A percentile compares a stretch with the other conserved stretches of the same genome.
Evolutionary conservation across 2,329 filamentous ascomycete genomes (phyloP).

Genomic region (Cytospora mali): DNA sequence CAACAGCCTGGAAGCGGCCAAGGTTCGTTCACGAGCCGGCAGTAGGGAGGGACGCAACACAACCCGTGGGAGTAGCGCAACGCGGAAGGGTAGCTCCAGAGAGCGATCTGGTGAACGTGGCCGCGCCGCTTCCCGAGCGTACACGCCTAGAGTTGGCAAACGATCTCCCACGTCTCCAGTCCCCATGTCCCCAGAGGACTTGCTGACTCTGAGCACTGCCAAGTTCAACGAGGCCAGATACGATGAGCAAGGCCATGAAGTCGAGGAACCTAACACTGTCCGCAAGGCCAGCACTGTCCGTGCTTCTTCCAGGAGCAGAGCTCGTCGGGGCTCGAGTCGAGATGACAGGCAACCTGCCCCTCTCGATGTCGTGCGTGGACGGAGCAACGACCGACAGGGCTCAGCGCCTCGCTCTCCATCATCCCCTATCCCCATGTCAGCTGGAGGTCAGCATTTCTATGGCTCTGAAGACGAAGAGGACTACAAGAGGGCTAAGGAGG

Average conservation of each 20-base stretch:
- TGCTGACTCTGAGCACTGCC: constrained; percentile 63
- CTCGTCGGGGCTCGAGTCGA: constrained; percentile 52
- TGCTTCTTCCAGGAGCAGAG: constrained; percentile 35
- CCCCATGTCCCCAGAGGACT: constrained; percentile 90
- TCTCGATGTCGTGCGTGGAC: constrained; percentile 57
- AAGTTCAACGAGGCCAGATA: constrained; percentile 36
- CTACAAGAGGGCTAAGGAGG: constrained; percentile 54
- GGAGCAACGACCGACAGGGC: constrained; percentile 62
- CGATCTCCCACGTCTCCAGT: constrained; percentile 89
- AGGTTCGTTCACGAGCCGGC: constrained; percentile 58
- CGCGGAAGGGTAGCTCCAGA: constrained; percentile 53
- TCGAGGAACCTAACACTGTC: constrained; percentile 47
- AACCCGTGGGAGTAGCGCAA: constrained; percentile 52
- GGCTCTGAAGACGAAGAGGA: constrained; percentile 69
- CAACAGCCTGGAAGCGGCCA: constrained; percentile 79
- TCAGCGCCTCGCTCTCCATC: constrained; percentile 72
- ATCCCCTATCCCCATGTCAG: constrained; percentile 77
- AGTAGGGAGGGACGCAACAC: constrained; percentile 51
- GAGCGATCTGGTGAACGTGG: constrained; percentile 73
- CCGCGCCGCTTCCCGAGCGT: constrained; percentile 66
- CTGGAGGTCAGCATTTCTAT: constrained; percentile 51
- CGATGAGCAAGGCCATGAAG: constrained; percentile 33
- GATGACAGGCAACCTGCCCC: constrained; percentile 48
- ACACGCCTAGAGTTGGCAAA: constrained; percentile 69
- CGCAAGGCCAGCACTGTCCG: constrained; percentile 45